Evolutionary conservation across 2,329 filamentous ascomycete species (phyloP), one percentile per base, ranked within the genome.

Genomic region (Herpotrichia juniperi): DNA sequence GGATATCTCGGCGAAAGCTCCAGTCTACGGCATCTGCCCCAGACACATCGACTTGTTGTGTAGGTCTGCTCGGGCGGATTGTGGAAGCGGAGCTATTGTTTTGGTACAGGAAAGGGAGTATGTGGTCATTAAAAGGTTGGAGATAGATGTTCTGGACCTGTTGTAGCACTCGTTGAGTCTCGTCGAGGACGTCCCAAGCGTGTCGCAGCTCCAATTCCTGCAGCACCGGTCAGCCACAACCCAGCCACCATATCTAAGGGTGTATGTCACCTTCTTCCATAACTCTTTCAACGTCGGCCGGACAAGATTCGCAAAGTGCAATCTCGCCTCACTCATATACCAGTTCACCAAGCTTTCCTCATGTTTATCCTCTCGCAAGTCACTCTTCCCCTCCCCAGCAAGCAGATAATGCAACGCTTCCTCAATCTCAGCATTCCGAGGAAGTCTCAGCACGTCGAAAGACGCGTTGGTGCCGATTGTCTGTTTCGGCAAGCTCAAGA

Each of bases 1-100:
- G 81, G 10, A 90, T 70, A 56, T 90, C 86, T 43, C 81, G 76
- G 14, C 76, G 78, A 62, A 90, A 88, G 50, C 81, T 82, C 46
- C 58, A 61, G 40, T 50, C 58, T 65, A 55, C 57, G 25, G 54
- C 52, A 32, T 63, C 57, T 1, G 58, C 57, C 2, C 12, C 25
- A 19, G 26, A 14, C 17, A 24, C 39, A 7, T 22, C 35, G 16
- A 22, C 24, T 3, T n/a, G 10, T 12, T 42, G 7, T 79, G 71
- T 32, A 76, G 76, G 26, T 69, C 66, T 40, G 72, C 68, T 48
- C 73, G 76, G 26, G 64, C 68, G 39, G 68, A 63, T 60, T 2
- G 64, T 62, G 17, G 61, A 48, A 9, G 57, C 56, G 48, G 56
- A 64, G 50, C 79, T 76, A 26, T 78, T 53, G n/a, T 53, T 46